Conservation (phyloP, 441 rosid genomes). For the Mallotus japonicus region DNA sequence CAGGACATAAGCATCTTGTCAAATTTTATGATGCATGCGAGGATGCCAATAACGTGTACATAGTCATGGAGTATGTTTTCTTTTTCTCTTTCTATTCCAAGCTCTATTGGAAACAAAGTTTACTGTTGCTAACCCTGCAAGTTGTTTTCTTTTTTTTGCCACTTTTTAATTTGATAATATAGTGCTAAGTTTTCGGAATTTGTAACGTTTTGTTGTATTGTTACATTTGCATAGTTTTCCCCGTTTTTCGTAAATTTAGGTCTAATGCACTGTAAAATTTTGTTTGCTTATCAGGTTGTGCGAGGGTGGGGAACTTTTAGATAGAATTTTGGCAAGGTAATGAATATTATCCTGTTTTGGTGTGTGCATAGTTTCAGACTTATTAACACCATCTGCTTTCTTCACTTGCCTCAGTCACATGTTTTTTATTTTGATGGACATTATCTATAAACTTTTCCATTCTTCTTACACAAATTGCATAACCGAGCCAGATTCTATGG, state of each 20-base stretch:
- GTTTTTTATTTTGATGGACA: not conserved
- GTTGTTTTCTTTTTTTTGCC: not conserved
- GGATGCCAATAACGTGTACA: constrained; percentile 90
- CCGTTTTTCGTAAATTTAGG: constrained; percentile 9
- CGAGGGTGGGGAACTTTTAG: constrained; percentile 90
- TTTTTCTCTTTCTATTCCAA: constrained; percentile 27
- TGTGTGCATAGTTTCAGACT: not conserved
- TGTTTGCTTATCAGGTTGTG: constrained; percentile 58
- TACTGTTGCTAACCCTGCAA: constrained; percentile 12
- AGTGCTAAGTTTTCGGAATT: not conserved
- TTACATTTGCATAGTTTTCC: not conserved
- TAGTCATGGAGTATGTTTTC: constrained; percentile 93
- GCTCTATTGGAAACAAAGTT: constrained; percentile 8
- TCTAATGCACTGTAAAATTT: constrained; percentile 13
- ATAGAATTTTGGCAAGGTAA: constrained; percentile 87
- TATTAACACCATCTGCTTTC: not conserved
- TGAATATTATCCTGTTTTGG: not conserved
- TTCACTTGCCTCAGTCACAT: not conserved
- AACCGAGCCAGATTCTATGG: constrained; percentile 16
- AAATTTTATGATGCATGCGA: constrained; percentile 87
- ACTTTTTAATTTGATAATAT: not conserved
- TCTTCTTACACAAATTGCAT: not conserved
- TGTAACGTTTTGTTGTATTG: not conserved
- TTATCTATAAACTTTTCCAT: not conserved
- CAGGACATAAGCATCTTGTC: constrained; percentile 84